Conservation (phyloP, 768 basidiomycete species). For the Coprinopsis cinerea region DNA sequence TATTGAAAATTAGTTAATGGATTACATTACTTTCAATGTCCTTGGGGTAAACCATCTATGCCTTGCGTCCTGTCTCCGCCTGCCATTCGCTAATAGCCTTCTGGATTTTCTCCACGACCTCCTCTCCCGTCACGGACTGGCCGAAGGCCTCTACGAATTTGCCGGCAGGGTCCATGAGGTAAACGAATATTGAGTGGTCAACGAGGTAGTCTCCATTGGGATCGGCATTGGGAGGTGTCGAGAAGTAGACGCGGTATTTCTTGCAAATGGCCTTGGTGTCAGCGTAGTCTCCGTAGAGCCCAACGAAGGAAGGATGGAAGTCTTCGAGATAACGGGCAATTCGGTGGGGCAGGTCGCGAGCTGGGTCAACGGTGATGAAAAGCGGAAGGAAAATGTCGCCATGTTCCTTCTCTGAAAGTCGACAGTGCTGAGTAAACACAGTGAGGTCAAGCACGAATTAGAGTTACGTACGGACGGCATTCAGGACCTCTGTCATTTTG, state of each 20-base stretch:
- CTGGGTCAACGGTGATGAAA: constrained; percentile 96
- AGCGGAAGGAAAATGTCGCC: constrained; percentile 78
- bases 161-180: constrained; percentile 94
- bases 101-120: constrained; percentile 58
- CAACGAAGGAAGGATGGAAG: constrained; percentile 88
- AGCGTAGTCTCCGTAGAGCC: constrained; percentile 80
- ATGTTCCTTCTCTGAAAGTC: constrained; percentile 53
- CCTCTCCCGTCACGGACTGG: constrained; percentile 63
- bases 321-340: constrained; percentile 68
- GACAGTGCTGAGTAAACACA: background rate
- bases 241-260: constrained; percentile 97
- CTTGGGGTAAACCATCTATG: constrained; percentile 11
- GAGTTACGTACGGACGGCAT: constrained; percentile 55
- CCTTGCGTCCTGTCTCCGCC: constrained; percentile 31
- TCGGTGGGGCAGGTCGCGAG: constrained; percentile 66
- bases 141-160: constrained; percentile 97
- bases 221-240: constrained; percentile 84
- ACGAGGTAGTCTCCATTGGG: constrained; percentile 93
- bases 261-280: constrained; percentile 86
- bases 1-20: background rate
- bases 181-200: constrained; percentile 95
- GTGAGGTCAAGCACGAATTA: background rate
- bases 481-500: constrained; percentile 79
- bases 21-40: background rate
- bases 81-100: constrained; percentile 43